Evolutionary conservation across 2,329 filamentous ascomycete species (phyloP), one percentile per base, ranked within the genome.

Genomic region (Colletotrichum cordylinicola): DNA sequence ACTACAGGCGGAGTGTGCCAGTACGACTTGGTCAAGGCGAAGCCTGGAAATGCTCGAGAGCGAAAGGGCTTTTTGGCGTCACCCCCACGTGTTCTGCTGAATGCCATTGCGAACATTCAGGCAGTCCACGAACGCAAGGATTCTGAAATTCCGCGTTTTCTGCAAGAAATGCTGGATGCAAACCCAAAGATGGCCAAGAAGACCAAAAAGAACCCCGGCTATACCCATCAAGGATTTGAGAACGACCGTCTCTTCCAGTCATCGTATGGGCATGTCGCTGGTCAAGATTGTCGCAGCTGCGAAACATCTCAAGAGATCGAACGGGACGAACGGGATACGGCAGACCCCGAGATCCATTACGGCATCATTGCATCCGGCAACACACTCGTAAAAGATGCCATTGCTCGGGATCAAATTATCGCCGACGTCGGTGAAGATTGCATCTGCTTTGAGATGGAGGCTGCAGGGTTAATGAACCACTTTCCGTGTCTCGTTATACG

Each of bases 401-500:
- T 21, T 0, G 65, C 75, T 1, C 79, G 87, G 6, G 84, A 88
- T 33, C 13, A 70, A 0, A 68, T 86, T 8, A 74, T 79, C 0
- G 24, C 60, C 0, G 58, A 79, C 1, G 4, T 79, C 77, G 12
- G 81, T 80, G 61, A 78, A 0, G 74, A 77, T 0, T 62, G 79
- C 0, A 58, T 81, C 0, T 83, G 82, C 3, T 77, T 84, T 12
- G 81, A 84, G 29, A 84, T 82, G 82, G 82, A 83, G 12, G 80
- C 81, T 3, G 82, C 83, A 0, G 82, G 83, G 0, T 12, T 82
- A 0, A 79, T 80, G 78, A 76, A 79, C 12, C 62, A 79, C 2
- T 78, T 84, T 3, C 81, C 82, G 0, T 86, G 82, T 35, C 71
- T 87, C 0, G 80, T 84, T 0, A 83, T 87, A 24, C 80, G 84